Evolutionary conservation across 1,284 basidiomycete species (phyloP), one percentile per base, ranked within the genome.

Genomic region (Malassezia psittaci): DNA sequence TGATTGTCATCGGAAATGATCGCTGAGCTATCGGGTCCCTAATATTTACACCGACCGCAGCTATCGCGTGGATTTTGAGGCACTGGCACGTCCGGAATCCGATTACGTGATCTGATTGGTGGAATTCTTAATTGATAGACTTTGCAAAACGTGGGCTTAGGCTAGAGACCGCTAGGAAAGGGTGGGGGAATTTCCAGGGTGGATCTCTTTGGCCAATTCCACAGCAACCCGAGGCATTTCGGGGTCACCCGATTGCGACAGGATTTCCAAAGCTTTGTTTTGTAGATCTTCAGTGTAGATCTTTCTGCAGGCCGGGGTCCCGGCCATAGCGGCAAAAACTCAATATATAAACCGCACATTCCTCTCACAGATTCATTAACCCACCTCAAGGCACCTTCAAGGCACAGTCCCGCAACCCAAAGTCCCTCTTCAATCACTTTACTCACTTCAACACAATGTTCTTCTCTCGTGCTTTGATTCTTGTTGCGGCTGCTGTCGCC

Each of bases 391-490:
- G 43, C 24, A 32, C 43, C 8, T 18, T 45, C 43, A 45, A 45
- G 43, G 43, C 43, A 45, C 43, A 34, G 43, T 34, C 21, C 43
- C 34, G 29, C 29, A 45, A 12, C n/a, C 19, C 5, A 45, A 16
- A 12, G 29, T 12, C 11, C 24, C 34, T 33, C 12, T 2, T 21
- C 42, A 45, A 45, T 10, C 7, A 21, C 19, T 8, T 19, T 19
- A 39, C 19, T 29, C 16, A 42, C 41, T 29, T 19, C 43, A 33
- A n/a, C 29, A 47, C 24, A 10, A 68, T 68, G 67, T 58, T 67
- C 54, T 64, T 65, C 59, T 45, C 63, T 58, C 63, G 61, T 55
- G 56, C 61, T 42, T 53, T 60, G 43, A 55, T 64, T 59, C 48
- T 65, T 44, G 62, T 53, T 33, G 58, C 62, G 39, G 52, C 52